phyloP scores from a whole-genome alignment of 1,139 yeast genomes.

The Debaryomyces sp. region DNA sequence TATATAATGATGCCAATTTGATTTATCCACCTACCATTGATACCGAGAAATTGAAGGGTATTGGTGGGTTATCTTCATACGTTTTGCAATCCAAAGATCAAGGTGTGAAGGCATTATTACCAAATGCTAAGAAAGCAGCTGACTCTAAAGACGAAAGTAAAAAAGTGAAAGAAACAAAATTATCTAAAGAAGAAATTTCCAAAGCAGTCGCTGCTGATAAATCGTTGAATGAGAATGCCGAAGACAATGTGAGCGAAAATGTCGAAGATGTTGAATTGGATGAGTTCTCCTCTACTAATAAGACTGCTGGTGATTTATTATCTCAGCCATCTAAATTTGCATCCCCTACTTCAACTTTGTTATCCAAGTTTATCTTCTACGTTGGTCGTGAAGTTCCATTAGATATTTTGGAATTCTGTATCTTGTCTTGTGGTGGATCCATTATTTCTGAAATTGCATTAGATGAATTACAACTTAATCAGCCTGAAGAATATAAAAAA shows the following conservation, averaged over 20 bases:
- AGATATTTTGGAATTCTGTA: constrained; percentile 86
- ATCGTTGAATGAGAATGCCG: constrained; percentile 38
- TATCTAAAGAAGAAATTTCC: constrained; percentile 46
- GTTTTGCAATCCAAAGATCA: constrained; percentile 55
- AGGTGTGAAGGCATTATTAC: constrained; percentile 44
- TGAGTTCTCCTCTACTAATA: constrained; percentile 63
- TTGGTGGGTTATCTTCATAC: constrained; percentile 88
- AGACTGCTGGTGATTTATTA: constrained; percentile 73
- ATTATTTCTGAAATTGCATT: constrained; percentile 85
- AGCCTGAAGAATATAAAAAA: constrained; percentile 41
- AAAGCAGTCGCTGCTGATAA: constrained; percentile 56
- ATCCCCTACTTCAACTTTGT: constrained; percentile 62
- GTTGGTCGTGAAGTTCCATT: constrained; percentile 96
- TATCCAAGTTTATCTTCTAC: constrained; percentile 75
- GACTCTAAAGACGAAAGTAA: constrained; percentile 16
- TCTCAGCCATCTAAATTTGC: constrained; percentile 75
- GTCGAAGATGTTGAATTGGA: constrained; percentile 60
- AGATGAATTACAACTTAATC: constrained; percentile 63
- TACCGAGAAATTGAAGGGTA: constrained; percentile 68
- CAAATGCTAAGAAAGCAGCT: constrained; percentile 26
- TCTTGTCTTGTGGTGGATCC: constrained; percentile 85
- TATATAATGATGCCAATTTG: constrained; percentile 82
- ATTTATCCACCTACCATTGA: constrained; percentile 92
- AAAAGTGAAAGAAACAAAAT: constrained; percentile 39
- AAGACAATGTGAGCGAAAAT: constrained; percentile 41